These are phyloP conservation scores for Stevia rebaudiana DNA, from an alignment of 140 eudicot species.

Conservation along the genomic window DNA sequence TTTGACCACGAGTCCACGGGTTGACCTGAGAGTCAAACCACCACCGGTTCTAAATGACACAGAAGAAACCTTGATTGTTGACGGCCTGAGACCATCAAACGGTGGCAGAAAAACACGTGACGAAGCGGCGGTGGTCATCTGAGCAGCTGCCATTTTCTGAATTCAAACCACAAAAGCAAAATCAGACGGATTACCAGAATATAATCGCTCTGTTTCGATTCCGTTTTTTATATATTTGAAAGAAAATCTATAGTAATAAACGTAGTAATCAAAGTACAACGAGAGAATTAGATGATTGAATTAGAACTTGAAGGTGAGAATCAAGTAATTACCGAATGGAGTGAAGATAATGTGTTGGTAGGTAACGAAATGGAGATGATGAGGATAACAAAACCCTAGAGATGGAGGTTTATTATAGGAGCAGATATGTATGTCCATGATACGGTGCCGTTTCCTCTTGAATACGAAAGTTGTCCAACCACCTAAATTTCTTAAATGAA, in stretches of 20 bases:
- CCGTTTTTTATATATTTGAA: neutral
- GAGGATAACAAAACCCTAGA: slow-evolving; percentile 36
- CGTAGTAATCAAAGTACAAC: neutral
- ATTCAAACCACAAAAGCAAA: neutral
- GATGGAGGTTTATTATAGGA: slow-evolving; percentile 19
- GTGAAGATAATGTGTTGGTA: slow-evolving; percentile 11
- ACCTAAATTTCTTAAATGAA: no score
- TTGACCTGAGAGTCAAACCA: slow-evolving; percentile 28
- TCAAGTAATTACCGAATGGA: slow-evolving; percentile 13
- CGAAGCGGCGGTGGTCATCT: slow-evolving; percentile 3
- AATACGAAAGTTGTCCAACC: no score
- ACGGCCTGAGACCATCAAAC: neutral
- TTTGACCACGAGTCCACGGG: slow-evolving; percentile 45
- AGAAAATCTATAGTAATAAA: neutral
- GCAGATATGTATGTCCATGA: neutral
- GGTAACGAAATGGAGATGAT: slow-evolving; percentile 20
- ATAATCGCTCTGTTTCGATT: neutral
- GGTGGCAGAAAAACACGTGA: neutral
- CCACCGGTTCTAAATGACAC: slow-evolving; percentile 28
- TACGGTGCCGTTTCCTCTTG: neutral
- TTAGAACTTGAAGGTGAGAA: neutral
- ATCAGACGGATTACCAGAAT: neutral
- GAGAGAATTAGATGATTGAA: neutral
- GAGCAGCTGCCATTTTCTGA: slow-evolving; percentile 45
- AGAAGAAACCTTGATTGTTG: neutral